Percentiles rank a stretch among this genome's conserved stretches.
These are phyloP conservation scores for Suillus ampliporus DNA, from an alignment of 768 basidiomycete genomes.

Conservation along the genomic window DNA sequence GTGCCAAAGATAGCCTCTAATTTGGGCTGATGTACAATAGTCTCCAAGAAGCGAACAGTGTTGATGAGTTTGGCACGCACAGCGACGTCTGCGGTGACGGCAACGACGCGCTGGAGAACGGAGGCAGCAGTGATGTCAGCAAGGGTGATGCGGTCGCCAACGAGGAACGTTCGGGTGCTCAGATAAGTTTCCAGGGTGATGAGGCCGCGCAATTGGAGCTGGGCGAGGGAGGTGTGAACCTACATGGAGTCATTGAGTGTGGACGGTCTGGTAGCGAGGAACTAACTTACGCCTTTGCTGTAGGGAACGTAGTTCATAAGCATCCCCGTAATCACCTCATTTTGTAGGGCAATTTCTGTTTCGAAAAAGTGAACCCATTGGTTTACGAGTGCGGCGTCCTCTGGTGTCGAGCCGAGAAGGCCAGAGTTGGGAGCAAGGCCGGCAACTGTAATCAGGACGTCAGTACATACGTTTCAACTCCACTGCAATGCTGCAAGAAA, in stretches of 20 bases:
- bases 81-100: constrained; percentile 66
- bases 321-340: constrained; percentile 47
- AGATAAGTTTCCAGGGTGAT: constrained; percentile 77
- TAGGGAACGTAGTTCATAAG: constrained; percentile 66
- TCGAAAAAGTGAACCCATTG: constrained; percentile 87
- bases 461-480: constrained; percentile 11
- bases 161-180: constrained; percentile 83
- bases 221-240: constrained; percentile 61
- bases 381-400: constrained; percentile 79
- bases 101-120: constrained; percentile 58
- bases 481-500: constrained; percentile 2
- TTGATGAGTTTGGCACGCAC: constrained; percentile 73
- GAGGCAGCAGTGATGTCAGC: constrained; percentile 82
- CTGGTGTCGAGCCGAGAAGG: constrained; percentile 67
- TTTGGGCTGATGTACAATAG: constrained; percentile 83
- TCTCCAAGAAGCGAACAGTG: constrained; percentile 85
- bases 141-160: constrained; percentile 92
- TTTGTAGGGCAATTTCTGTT: constrained; percentile 56
- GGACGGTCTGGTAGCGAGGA: not conserved
- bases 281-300: constrained; percentile 75
- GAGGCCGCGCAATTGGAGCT: constrained; percentile 62
- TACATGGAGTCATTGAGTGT: constrained; percentile 31
- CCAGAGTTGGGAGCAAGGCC: constrained; percentile 75
- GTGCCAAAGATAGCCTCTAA: constrained; percentile 71
- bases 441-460: constrained; percentile 61